Conservation (phyloP, 106 monocot species). For the Alisma plantagoaquatica region DNA sequence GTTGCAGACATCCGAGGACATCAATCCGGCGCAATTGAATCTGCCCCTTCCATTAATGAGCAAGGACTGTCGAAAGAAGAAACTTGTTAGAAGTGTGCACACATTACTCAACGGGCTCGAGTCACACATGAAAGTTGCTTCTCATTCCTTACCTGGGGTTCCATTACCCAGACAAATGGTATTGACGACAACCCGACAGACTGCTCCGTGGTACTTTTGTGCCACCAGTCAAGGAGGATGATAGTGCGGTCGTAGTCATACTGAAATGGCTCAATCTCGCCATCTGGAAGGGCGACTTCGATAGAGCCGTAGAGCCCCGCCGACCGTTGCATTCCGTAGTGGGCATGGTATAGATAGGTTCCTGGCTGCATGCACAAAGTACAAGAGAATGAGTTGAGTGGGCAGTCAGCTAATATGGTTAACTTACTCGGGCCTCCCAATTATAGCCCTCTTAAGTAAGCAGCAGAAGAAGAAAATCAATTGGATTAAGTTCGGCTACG, state of each 20-base stretch:
- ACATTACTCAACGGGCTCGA: no score
- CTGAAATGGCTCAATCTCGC: conserved; percentile 42
- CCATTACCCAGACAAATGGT: conserved; percentile 47
- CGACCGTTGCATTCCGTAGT: conserved; percentile 85
- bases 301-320: conserved; percentile 71
- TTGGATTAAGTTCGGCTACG: no score
- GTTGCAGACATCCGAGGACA: conserved; percentile 22
- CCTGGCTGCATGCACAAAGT: conserved; percentile 35
- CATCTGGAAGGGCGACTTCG: conserved; percentile 25
- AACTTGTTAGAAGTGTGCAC: no score
- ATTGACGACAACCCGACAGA: conserved; percentile 34
- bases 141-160: conserved; percentile 45
- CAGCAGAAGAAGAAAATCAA: no score
- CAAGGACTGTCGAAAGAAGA: conserved; percentile 27
- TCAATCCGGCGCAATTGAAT: conserved; percentile 28
- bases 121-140: no score
- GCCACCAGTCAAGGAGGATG: conserved; percentile 91
- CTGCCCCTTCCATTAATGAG: conserved; percentile 37
- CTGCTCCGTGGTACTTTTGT: conserved; percentile 61
- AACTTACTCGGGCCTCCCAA: no score
- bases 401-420: no score
- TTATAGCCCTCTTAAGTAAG: no score
- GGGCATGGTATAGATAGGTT: conserved; percentile 79
- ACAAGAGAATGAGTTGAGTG: not conserved
- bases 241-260: conserved; percentile 62